Evolutionary conservation across 148 eudicot genomes (phyloP).

Genomic region (Vaccinium darrowii): DNA sequence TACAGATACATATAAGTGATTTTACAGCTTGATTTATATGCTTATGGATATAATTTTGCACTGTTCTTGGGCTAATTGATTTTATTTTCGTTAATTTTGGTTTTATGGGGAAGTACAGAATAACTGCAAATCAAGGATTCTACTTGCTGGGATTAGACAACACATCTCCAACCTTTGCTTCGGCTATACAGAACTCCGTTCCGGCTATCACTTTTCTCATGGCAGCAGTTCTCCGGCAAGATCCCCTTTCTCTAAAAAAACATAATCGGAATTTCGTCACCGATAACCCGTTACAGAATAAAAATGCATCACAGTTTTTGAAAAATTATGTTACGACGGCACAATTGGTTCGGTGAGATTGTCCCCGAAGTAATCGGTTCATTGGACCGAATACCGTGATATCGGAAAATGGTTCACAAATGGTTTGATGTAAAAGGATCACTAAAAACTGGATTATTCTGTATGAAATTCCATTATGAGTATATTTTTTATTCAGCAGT

Average conservation of each 20-base stretch:
- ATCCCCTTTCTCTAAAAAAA: neutral
- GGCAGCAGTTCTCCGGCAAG: slow-evolving; percentile 83
- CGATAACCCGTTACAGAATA: neutral
- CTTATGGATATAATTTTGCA: neutral
- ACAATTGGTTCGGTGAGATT: neutral
- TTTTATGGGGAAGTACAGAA: slow-evolving; percentile 38
- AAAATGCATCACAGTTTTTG: neutral
- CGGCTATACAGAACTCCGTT: slow-evolving; percentile 95
- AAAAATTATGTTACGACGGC: neutral
- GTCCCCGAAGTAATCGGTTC: neutral
- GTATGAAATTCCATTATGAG: neutral
- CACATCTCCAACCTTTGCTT: slow-evolving; percentile 97
- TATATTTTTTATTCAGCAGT: neutral
- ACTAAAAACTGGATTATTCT: neutral
- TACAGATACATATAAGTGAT: neutral
- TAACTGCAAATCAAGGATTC: slow-evolving; percentile 96
- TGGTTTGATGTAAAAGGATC: neutral
- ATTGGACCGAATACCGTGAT: neutral
- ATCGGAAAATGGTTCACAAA: neutral
- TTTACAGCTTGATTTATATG: neutral
- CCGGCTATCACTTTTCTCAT: slow-evolving; percentile 98
- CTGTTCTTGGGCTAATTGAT: neutral
- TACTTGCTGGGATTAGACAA: slow-evolving; percentile 95
- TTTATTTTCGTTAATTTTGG: neutral
- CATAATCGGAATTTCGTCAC: neutral